Conservation (phyloP, 176 grass and related monocot species). For the Chloris gayana region DNA sequence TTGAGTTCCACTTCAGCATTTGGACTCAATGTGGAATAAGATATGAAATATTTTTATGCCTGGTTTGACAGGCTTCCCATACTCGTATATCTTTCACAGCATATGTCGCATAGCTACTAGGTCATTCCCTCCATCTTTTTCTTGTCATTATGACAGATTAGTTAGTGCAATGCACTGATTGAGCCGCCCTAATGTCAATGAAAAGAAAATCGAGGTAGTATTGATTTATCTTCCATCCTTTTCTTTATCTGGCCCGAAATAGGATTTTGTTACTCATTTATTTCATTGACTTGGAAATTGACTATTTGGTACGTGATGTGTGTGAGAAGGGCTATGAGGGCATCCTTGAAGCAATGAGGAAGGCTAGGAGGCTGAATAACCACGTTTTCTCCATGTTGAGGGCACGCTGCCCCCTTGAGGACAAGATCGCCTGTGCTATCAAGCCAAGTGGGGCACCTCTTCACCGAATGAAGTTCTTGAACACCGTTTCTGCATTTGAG, state of each 20-base stretch:
- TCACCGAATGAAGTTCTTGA: constrained; percentile 88
- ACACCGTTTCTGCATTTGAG: constrained; percentile 92
- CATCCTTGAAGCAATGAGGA: constrained; percentile 95
- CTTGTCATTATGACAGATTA: background rate
- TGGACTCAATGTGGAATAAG: background rate
- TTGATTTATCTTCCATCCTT: background rate
- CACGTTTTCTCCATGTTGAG: constrained; percentile 94
- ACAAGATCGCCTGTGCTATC: constrained; percentile 91
- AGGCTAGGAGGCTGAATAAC: constrained; percentile 93
- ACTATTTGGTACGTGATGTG: constrained; percentile 23
- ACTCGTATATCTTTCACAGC: background rate
- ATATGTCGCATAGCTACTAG: background rate
- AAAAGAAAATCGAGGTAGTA: background rate
- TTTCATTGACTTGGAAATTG: constrained; percentile 6
- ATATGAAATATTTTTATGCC: background rate
- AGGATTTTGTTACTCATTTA: background rate
- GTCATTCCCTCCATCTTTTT: background rate
- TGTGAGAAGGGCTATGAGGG: constrained; percentile 69
- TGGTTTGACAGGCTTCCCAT: background rate
- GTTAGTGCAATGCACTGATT: background rate
- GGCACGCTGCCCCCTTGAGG: constrained; percentile 93
- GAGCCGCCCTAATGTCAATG: background rate
- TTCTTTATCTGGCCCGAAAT: constrained; percentile 5
- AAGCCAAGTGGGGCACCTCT: constrained; percentile 95
- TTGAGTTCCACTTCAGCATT: background rate